phyloP scores from a whole-genome alignment of 2,329 filamentous ascomycete genomes.

The Sordariomycetes sp. region DNA sequence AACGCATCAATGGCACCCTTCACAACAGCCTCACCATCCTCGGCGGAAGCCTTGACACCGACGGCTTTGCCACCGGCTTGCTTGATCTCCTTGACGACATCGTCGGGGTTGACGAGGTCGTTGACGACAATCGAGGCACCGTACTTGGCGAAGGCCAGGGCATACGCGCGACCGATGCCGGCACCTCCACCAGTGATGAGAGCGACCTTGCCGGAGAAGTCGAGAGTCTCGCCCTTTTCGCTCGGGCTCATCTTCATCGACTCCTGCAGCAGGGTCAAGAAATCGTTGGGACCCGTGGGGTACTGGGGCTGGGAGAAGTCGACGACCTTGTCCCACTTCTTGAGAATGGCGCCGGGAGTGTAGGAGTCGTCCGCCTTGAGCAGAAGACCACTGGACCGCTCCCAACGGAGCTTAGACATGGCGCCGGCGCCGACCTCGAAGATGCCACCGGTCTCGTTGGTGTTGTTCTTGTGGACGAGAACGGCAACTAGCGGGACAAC shows the following conservation, averaged over 20 bases:
- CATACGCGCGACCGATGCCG: constrained; percentile 87
- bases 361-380: constrained; percentile 83
- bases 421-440: constrained; percentile 93
- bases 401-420: constrained; percentile 89
- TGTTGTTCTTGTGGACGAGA: constrained; percentile 79
- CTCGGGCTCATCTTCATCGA: constrained; percentile 70
- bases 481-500: constrained; percentile 87
- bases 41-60: constrained; percentile 86
- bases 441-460: constrained; percentile 73
- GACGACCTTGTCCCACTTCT: constrained; percentile 80
- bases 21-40: constrained; percentile 84
- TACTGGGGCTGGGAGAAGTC: constrained; percentile 79
- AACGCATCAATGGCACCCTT: constrained; percentile 90
- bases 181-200: constrained; percentile 82
- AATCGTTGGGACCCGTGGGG: constrained; percentile 78
- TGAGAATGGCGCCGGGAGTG: constrained; percentile 78
- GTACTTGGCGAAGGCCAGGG: constrained; percentile 74
- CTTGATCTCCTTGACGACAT: constrained; percentile 86
- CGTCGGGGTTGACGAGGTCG: constrained; percentile 86
- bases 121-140: constrained; percentile 88
- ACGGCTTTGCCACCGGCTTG: constrained; percentile 82
- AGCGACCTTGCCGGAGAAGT: constrained; percentile 78
- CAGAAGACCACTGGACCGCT: constrained; percentile 80
- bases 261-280: constrained; percentile 75
- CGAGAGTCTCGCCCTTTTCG: constrained; percentile 61